These are phyloP conservation scores for Verticillium albo-atrum DNA, from an alignment of 2,329 filamentous ascomycete species.

Conservation along the genomic window DNA sequence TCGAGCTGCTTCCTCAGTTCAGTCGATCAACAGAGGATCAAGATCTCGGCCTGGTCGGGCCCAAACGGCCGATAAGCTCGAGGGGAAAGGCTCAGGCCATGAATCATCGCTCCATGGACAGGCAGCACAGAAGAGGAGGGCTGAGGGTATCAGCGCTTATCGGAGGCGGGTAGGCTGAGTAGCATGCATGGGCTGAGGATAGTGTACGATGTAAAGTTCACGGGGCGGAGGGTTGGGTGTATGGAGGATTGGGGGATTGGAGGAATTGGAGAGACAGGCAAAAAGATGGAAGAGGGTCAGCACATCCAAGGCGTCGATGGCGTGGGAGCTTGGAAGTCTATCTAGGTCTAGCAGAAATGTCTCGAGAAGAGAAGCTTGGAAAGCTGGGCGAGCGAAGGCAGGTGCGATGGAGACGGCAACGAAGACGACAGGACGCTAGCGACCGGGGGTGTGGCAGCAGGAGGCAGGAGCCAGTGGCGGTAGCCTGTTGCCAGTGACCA, in stretches of 20 bases:
- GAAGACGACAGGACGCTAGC: neutral
- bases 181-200: neutral
- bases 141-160: neutral
- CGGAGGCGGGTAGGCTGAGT: neutral
- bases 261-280: neutral
- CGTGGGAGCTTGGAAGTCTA: neutral
- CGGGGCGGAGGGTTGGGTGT: neutral
- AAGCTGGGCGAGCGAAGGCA: neutral
- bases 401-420: neutral
- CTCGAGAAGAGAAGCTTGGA: neutral
- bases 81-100: constrained; percentile 12
- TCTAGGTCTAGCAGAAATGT: neutral
- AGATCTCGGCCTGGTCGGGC: constrained; percentile 4
- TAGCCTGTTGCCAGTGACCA: neutral
- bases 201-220: neutral
- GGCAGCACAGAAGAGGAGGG: neutral
- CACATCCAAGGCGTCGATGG: neutral
- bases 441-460: neutral
- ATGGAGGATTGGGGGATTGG: neutral
- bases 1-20: neutral
- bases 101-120: neutral
- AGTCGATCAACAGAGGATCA: neutral
- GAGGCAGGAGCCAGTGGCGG: too few species aligned
- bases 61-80: constrained; percentile 11
- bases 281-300: neutral